Evolutionary conservation across 202 grass and related monocot species (phyloP).

Genomic region (Schoenoplectus tabernaemontani): DNA sequence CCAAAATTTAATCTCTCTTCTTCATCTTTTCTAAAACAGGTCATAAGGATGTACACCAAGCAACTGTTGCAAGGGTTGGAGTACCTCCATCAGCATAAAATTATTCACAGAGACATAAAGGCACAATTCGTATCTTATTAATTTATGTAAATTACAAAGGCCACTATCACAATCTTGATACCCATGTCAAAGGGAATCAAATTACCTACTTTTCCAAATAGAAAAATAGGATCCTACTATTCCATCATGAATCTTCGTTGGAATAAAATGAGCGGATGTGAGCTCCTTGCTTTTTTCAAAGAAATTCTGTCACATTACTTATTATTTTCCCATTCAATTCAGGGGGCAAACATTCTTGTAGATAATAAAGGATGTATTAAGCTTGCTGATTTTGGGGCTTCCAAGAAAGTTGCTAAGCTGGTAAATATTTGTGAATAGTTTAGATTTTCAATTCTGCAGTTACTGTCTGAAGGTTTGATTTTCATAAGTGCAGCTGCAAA

Average conservation of each 20-base stretch:
- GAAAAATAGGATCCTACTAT: too few species aligned
- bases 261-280: neutral
- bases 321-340: constrained; percentile 20
- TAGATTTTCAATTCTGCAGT: neutral
- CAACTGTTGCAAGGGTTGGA: constrained; percentile 85
- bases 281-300: neutral
- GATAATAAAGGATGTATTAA: constrained; percentile 99
- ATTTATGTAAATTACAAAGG: neutral
- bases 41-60: constrained; percentile 96
- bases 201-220: too few species aligned
- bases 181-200: too few species aligned
- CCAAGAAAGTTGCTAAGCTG: constrained; percentile 95
- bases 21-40: constrained; percentile 35
- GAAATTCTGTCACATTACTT: neutral
- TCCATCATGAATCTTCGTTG: too few species aligned
- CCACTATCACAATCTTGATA: too few species aligned
- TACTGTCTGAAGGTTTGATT: neutral
- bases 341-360: constrained; percentile 97
- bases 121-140: constrained; percentile 30
- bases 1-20: constrained; percentile 1
- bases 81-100: constrained; percentile 86
- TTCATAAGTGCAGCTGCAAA: neutral
- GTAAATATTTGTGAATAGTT: constrained; percentile 25
- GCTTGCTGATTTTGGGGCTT: constrained; percentile 97
- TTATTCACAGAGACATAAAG: constrained; percentile 99